Conservation (phyloP, 352 stramenopile species). For the Phytopythium sindhum region DNA sequence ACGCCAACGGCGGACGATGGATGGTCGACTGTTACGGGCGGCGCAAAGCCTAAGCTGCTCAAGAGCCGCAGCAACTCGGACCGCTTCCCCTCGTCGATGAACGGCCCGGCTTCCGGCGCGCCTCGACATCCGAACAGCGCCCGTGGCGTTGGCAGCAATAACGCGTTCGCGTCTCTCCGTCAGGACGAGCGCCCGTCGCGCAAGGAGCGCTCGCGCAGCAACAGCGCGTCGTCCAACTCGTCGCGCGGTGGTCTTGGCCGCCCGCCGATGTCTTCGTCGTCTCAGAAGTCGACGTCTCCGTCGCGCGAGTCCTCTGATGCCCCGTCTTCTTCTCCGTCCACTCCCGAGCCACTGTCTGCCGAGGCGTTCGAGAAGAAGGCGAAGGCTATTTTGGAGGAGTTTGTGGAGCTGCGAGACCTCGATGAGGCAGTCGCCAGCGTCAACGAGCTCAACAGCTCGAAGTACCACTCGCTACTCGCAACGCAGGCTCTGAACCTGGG, state of each 20-base stretch:
- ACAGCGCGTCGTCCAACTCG: constrained; percentile 41
- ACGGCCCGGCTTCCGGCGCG: constrained; percentile 7
- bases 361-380: constrained; percentile 82
- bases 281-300: constrained; percentile 15
- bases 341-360: constrained; percentile 29
- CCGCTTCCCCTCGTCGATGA: constrained; percentile 24
- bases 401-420: constrained; percentile 80
- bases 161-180: constrained; percentile 42
- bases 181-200: constrained; percentile 23
- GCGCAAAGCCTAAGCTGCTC: constrained; percentile 45
- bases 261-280: constrained; percentile 34
- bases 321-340: constrained; percentile 15
- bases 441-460: constrained; percentile 46
- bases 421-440: constrained; percentile 67
- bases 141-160: constrained; percentile 21
- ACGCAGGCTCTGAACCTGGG: constrained; percentile 60
- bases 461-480: constrained; percentile 46
- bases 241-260: constrained; percentile 19
- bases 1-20: constrained; percentile 50
- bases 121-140: constrained; percentile 36
- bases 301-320: constrained; percentile 10
- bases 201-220: constrained; percentile 54
- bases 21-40: constrained; percentile 66
- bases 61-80: constrained; percentile 68
- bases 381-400: constrained; percentile 83